Conservation (phyloP, 2,329 filamentous ascomycete genomes). For the Verticillium albo-atrum region DNA sequence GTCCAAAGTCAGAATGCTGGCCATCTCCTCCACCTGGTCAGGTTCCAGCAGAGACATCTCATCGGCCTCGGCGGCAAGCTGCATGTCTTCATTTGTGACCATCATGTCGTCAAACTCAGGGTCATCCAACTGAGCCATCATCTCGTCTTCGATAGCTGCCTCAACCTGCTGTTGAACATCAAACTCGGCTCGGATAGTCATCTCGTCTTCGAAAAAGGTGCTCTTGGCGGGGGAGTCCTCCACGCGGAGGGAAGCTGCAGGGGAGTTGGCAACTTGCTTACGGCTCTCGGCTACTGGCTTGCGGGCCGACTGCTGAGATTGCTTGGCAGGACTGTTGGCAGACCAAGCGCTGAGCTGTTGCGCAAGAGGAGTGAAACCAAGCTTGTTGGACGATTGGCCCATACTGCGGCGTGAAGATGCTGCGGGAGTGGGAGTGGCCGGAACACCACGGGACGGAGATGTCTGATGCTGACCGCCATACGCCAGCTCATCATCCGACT, state of each 20-base stretch:
- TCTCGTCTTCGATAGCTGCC: constrained; percentile 30
- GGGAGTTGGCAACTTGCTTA: constrained; percentile 8
- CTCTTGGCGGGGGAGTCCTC: constrained; percentile 36
- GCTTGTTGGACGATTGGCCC: not conserved
- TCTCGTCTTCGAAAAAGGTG: constrained; percentile 59
- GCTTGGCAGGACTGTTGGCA: constrained; percentile 50
- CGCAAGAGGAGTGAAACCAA: constrained; percentile 60
- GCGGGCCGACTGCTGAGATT: constrained; percentile 7
- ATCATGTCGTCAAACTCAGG: constrained; percentile 39
- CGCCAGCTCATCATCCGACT: constrained; percentile 51
- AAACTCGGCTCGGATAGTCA: constrained; percentile 37
- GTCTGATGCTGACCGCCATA: constrained; percentile 20
- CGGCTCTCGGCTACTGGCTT: not conserved
- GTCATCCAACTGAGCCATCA: constrained; percentile 19
- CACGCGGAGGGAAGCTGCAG: constrained; percentile 19
- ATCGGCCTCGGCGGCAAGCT: constrained; percentile 53
- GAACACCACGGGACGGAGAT: constrained; percentile 21
- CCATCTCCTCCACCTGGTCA: constrained; percentile 29
- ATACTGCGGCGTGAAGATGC: constrained; percentile 21
- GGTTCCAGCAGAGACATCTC: constrained; percentile 54
- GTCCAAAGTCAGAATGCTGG: constrained; percentile 29
- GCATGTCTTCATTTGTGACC: constrained; percentile 52
- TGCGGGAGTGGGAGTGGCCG: constrained; percentile 37
- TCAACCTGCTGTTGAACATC: constrained; percentile 24
- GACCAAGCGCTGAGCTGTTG: constrained; percentile 60